Evolutionary conservation across 306 rosid genomes (phyloP), one percentile per base, ranked within the genome.

Genomic region (Gastrolobium bilobum): DNA sequence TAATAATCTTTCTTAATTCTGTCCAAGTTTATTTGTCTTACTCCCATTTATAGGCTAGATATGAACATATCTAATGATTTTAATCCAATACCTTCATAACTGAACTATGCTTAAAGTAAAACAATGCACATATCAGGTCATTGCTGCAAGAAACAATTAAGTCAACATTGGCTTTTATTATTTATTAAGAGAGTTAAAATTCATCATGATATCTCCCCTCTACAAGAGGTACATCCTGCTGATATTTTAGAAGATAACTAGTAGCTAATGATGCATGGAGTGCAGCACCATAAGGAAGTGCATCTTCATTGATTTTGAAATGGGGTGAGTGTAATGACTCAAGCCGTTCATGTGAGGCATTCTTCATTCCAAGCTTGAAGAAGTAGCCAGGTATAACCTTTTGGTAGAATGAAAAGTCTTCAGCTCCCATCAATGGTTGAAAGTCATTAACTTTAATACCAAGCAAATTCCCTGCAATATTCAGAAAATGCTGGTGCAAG

Each of bases 341-440:
- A 13, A 73, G 43, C 56, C 31, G 56, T 81, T 84, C 93, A 3
- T 50, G 37, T 2, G 79, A 79, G 37, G 60, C 74, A 14, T 78
- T 75, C 83, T 54, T 6, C 95, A 91, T 90, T 74, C 98, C 97
- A 35, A 94, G 85, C 0, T 76, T 11, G 84, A 73, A 86, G 73
- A 87, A 88, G 83, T 88, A 89, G 42, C 98, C 97, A 11, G 97
- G 98, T 13, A 92, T 70, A n/a, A 62, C 87, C 77, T 91, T 88
- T 80, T 94, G 98, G 82, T 94, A 92, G 84, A 89, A 90, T 42
- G 97, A 46, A 78, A 92, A 90, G 80, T 94, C 97, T 84, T 94
- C 94, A 2, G 92, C 68, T 74, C 91, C 97, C 89, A 87, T 92
- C 15, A 63, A 0, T 2, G 90, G 94, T 68, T 39, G 79, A 76